Evolutionary conservation across 2,329 filamentous ascomycete species (phyloP).

Genomic region (Ilyonectria mors-panacis): DNA sequence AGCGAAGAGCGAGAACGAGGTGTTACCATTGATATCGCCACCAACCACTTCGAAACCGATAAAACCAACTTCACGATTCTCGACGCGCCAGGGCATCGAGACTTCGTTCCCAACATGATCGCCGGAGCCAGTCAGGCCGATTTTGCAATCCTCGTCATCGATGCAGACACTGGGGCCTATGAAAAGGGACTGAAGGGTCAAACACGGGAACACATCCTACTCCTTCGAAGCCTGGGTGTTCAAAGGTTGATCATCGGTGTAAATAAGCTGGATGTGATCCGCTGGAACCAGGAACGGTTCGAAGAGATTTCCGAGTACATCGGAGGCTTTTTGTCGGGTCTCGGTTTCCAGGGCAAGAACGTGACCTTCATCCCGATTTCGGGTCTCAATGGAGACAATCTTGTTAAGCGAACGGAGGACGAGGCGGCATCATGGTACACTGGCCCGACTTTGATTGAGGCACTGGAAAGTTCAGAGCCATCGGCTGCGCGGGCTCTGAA

Average conservation of each 20-base stretch:
- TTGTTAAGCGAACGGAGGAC: constrained; percentile 72
- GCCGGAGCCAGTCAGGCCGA: constrained; percentile 96
- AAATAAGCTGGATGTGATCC: constrained; percentile 93
- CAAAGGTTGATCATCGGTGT: constrained; percentile 90
- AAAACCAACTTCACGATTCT: constrained; percentile 92
- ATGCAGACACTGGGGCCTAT: constrained; percentile 90
- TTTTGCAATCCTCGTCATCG: constrained; percentile 94
- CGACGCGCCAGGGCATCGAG: constrained; percentile 93
- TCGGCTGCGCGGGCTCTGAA: constrained; percentile 75
- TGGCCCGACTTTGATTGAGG: constrained; percentile 84
- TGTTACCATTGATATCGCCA: constrained; percentile 97
- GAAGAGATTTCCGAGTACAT: constrained; percentile 89
- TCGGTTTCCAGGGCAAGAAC: constrained; percentile 86
- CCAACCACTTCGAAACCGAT: constrained; percentile 92
- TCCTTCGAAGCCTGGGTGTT: constrained; percentile 92
- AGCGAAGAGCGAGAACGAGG: constrained; percentile 90
- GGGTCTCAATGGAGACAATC: constrained; percentile 90
- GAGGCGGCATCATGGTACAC: constrained; percentile 81
- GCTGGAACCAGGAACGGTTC: constrained; percentile 87
- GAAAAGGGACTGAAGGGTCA: constrained; percentile 95
- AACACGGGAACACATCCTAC: constrained; percentile 91
- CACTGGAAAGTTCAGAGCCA: constrained; percentile 87
- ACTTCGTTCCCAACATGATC: constrained; percentile 99
- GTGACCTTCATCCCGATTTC: constrained; percentile 92
- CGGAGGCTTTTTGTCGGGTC: constrained; percentile 83